Percentiles rank a stretch among this genome's conserved stretches.
Evolutionary conservation across 306 rosid genomes (phyloP).

Genomic region (Rosa chinensis): DNA sequence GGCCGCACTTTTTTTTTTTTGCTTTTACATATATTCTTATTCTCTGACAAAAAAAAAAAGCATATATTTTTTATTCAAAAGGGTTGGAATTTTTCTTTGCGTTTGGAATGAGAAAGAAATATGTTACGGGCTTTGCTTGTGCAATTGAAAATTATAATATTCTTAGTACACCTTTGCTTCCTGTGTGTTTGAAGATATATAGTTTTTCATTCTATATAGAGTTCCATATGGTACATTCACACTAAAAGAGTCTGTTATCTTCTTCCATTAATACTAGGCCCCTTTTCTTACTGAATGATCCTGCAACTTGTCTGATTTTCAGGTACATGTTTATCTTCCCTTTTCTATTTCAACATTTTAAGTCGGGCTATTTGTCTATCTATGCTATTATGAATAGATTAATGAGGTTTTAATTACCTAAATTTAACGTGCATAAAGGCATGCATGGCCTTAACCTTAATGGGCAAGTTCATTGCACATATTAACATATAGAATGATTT

Average conservation of each 20-base stretch:
- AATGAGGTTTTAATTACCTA: too few species aligned
- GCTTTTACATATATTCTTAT: not conserved
- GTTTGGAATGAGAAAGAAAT: not conserved
- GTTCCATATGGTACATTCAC: not conserved
- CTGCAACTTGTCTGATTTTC: not conserved
- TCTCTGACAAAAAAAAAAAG: too few species aligned
- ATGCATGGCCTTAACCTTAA: too few species aligned
- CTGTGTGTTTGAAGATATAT: not conserved
- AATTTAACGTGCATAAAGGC: too few species aligned
- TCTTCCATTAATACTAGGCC: not conserved
- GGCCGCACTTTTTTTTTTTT: not conserved
- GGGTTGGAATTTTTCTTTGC: not conserved
- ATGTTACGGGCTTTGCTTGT: not conserved
- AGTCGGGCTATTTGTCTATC: not conserved
- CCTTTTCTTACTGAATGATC: not conserved
- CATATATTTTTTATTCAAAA: not conserved
- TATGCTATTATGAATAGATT: too few species aligned
- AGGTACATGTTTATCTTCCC: not conserved
- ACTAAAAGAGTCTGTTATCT: not conserved
- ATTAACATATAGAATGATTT: too few species aligned
- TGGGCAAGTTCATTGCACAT: too few species aligned
- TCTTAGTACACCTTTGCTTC: not conserved
- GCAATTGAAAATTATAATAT: not conserved
- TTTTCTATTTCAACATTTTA: not conserved
- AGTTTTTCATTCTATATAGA: not conserved